Evolutionary conservation across 768 basidiomycete genomes (phyloP).

Genomic region (Russula griseocarnosa): DNA sequence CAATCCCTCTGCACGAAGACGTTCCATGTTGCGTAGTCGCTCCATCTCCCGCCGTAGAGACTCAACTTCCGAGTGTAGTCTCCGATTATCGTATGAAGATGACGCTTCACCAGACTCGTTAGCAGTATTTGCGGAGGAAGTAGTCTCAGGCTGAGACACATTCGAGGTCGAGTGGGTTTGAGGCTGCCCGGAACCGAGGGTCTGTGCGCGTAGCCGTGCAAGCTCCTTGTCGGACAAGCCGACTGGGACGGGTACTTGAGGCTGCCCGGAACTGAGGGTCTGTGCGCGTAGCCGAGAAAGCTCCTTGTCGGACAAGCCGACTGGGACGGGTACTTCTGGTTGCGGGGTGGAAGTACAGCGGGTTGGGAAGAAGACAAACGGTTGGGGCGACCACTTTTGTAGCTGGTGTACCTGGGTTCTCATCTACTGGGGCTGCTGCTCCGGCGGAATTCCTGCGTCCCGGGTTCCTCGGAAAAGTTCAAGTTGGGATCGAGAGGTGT

Average conservation of each 20-base stretch:
- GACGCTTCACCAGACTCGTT: not conserved
- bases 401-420: not conserved
- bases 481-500: constrained; percentile 3
- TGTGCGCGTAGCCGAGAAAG: too few relatives aligned
- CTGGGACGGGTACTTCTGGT: not conserved
- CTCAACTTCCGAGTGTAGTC: constrained; percentile 31
- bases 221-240: constrained; percentile 21
- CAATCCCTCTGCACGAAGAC: constrained; percentile 29
- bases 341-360: too few relatives aligned
- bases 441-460: not conserved
- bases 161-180: not conserved
- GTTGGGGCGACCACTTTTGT: not conserved
- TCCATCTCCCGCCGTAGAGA: constrained; percentile 32
- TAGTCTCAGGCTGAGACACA: not conserved
- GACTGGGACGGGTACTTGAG: too few relatives aligned
- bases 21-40: constrained; percentile 29
- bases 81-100: not conserved
- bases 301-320: too few relatives aligned
- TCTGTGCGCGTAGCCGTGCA: constrained; percentile 9
- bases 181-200: not conserved
- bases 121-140: not conserved
- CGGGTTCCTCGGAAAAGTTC: not conserved
- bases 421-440: not conserved
- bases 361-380: not conserved
- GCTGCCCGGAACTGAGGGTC: too few relatives aligned